A percentile compares a stretch with the other conserved stretches of the same genome.
Evolutionary conservation across 805 yeast species (phyloP).

Genomic region (Barnettozyma populi): DNA sequence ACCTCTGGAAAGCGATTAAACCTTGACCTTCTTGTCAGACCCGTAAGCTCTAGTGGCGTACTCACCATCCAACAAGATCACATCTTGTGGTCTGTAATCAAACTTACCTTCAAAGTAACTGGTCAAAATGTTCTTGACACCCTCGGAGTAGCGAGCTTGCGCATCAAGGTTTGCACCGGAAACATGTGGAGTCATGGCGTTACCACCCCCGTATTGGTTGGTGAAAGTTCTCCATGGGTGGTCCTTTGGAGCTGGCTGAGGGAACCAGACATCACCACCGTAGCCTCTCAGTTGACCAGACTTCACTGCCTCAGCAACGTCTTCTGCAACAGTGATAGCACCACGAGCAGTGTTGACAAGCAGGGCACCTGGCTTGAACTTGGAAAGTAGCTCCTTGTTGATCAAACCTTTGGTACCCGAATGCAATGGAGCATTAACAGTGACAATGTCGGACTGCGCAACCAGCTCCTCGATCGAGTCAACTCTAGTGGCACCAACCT

Average conservation of each 20-base stretch:
- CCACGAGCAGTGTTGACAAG: constrained; percentile 80
- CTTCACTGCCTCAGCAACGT: constrained; percentile 66
- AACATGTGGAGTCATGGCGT: constrained; percentile 81
- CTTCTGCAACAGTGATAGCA: constrained; percentile 68
- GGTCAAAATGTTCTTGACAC: constrained; percentile 59
- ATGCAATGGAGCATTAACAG: constrained; percentile 74
- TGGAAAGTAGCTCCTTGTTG: constrained; percentile 57
- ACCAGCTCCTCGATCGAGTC: constrained; percentile 60
- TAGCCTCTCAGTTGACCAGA: constrained; percentile 70
- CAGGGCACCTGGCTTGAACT: constrained; percentile 71
- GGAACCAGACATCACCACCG: constrained; percentile 83
- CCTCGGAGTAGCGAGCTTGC: constrained; percentile 66
- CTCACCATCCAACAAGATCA: constrained; percentile 65
- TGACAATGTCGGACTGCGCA: constrained; percentile 62
- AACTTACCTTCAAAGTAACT: constrained; percentile 55
- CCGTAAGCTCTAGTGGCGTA: constrained; percentile 76
- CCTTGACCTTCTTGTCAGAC: constrained; percentile 32
- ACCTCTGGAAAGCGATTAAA: neutral
- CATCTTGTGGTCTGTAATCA: constrained; percentile 72
- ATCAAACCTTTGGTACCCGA: constrained; percentile 62
- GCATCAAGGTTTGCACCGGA: constrained; percentile 81
- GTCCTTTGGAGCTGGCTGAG: constrained; percentile 75
- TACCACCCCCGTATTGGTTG: constrained; percentile 66
- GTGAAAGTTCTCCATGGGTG: constrained; percentile 75
- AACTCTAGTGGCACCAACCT: constrained; percentile 56